These are phyloP conservation scores for Lactifluus pinguis DNA, from an alignment of 768 basidiomycete species.

Conservation along the genomic window DNA sequence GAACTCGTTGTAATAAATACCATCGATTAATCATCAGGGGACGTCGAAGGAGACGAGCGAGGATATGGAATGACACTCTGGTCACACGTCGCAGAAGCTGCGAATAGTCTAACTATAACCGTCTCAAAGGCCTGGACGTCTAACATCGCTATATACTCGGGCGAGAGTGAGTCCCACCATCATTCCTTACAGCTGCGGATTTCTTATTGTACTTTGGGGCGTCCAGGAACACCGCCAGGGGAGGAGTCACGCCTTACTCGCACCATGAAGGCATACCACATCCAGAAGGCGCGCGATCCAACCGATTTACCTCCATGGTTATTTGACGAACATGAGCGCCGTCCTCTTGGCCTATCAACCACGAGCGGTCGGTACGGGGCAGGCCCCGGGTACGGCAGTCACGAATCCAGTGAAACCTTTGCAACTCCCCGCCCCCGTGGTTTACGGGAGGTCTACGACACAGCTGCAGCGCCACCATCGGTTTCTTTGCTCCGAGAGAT, in stretches of 20 bases:
- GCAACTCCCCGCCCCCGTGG: conserved; percentile 23
- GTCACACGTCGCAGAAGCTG: conserved; percentile 47
- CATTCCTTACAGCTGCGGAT: not conserved
- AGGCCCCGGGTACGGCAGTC: conserved; percentile 7
- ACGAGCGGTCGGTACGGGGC: conserved; percentile 17
- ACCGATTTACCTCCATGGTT: conserved; percentile 59
- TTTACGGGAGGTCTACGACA: conserved; percentile 33
- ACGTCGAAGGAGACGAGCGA: conserved; percentile 10
- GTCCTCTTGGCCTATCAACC: conserved; percentile 21
- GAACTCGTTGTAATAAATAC: conserved; percentile 13
- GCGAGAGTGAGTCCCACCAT: conserved; percentile 11
- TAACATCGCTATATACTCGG: conserved; percentile 8
- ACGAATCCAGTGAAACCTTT: conserved; percentile 14
- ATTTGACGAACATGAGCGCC: conserved; percentile 49
- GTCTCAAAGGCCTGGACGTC: conserved; percentile 48
- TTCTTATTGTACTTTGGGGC: not conserved
- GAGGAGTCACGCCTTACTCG: conserved; percentile 50
- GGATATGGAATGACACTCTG: conserved; percentile 43
- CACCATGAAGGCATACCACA: conserved; percentile 62
- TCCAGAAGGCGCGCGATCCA: conserved; percentile 47
- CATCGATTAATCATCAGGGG: not conserved
- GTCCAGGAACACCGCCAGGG: conserved; percentile 41
- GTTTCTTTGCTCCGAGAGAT: not conserved
- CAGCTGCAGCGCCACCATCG: conserved; percentile 18
- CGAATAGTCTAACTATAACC: conserved; percentile 44